Percentiles rank a stretch among this genome's conserved stretches.
phyloP scores from a whole-genome alignment of 202 grass and related monocot species.

The Setaria italica region DNA sequence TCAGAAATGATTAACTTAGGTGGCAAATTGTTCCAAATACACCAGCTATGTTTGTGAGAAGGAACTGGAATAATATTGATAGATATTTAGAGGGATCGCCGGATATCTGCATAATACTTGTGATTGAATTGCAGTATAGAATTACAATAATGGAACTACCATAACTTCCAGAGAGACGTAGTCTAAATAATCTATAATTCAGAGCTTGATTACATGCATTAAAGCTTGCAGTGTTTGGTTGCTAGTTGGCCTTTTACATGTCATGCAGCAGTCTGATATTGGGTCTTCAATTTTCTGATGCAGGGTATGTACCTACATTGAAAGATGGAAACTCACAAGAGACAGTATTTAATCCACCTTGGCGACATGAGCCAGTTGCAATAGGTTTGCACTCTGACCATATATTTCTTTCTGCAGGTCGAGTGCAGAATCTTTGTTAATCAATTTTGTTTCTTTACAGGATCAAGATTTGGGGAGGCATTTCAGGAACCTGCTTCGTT shows the following conservation, averaged over 20 bases:
- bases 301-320: conserved; percentile 87
- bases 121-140: conserved; percentile 6
- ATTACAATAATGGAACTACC: conserved; percentile 16
- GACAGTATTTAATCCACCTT: conserved; percentile 93
- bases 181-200: background rate
- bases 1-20: background rate
- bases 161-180: background rate
- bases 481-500: conserved; percentile 95
- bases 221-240: conserved; percentile 13
- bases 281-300: conserved; percentile 34
- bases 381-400: conserved; percentile 61
- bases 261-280: conserved; percentile 30
- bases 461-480: conserved; percentile 93
- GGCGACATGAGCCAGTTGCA: conserved; percentile 81
- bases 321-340: conserved; percentile 95
- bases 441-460: conserved; percentile 42
- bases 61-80: background rate
- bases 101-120: background rate
- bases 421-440: conserved; percentile 12
- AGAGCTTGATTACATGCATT: background rate
- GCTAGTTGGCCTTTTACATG: conserved; percentile 5
- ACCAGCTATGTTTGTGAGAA: conserved; percentile 24
- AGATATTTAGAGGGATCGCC: background rate
- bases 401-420: conserved; percentile 11
- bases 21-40: conserved; percentile 22